Base-by-base conservation (phyloP, 1,139 yeast genomes). In the Diutina pseudorugosa region DNA sequence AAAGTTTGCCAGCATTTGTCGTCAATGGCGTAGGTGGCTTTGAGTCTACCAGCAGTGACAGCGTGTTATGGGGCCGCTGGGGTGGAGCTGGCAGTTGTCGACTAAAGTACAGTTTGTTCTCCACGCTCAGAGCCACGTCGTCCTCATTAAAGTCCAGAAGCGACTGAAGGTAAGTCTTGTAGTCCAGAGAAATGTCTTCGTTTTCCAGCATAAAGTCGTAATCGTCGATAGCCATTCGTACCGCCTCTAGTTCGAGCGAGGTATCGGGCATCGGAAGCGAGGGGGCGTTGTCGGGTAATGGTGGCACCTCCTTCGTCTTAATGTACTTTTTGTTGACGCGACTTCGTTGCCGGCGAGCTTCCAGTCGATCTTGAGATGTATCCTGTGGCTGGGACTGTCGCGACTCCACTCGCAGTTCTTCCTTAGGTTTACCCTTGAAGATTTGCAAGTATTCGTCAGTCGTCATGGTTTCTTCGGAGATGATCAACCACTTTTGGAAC, bases 401-500 rank as follows among this genome's bases (percentile, higher is more conserved):
- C 66, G 52, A 56, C 53, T 0, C 66, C 59, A 7, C 58, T 25
- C 36, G 19, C 23, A 1, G 53, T 53, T 43, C 18, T 49, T 40
- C 4, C 56, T 53, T 33, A 51, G 52, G 23, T 19, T 19, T 47
- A 60, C 7, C 14, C 30, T 30, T 27, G 55, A 70, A 71, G 50
- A 62, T 62, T 14, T 59, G 57, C 25, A 70, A 55, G 55, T 73
- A 73, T 12, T 69, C 70, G 52, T 77, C 77, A 3, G 80, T 60
- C 42, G 69, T 65, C 52, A 81, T 68, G 50, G 79, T 77, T 56
- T 77, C 78, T 61, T 88, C 96, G 56, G 90, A 87, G 8, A 88
- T 75, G 14, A 87, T 79, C 27, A 87, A 77, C 95, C 95, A 88
- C 63, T 88, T 85, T 60, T 86, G 86, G 57, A 85, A 85, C 0